These are phyloP conservation scores for Clathrus columnatus DNA, from an alignment of 768 basidiomycete genomes.

Conservation along the genomic window DNA sequence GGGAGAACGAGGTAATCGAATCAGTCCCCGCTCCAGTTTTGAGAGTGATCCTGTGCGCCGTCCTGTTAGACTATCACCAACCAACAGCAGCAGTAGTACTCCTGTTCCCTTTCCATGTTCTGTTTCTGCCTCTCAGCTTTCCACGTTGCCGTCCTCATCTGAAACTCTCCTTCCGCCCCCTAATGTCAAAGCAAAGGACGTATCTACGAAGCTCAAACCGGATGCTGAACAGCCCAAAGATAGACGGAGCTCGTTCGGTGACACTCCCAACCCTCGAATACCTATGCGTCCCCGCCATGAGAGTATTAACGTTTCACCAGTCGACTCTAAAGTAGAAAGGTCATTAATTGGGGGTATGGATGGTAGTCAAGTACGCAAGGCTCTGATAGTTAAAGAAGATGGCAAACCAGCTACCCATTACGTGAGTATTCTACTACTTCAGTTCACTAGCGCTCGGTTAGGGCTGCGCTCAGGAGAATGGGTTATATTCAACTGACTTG, in stretches of 20 bases:
- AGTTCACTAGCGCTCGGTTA: background rate
- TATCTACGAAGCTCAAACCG: conserved; percentile 13
- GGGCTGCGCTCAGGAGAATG: background rate
- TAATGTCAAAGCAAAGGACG: background rate
- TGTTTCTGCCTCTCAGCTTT: conserved; percentile 37
- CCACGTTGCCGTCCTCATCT: conserved; percentile 13
- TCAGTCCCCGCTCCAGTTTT: background rate
- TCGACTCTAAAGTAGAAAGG: conserved; percentile 45
- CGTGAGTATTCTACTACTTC: conserved; percentile 41
- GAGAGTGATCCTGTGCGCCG: conserved; percentile 13
- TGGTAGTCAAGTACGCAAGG: conserved; percentile 54
- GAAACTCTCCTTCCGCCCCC: background rate
- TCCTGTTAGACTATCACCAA: conserved; percentile 8
- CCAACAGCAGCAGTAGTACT: conserved; percentile 22
- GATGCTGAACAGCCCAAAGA: conserved; percentile 31
- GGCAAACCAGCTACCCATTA: conserved; percentile 74
- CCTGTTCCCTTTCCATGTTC: conserved; percentile 51
- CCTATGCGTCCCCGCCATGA: conserved; percentile 55
- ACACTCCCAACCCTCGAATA: conserved; percentile 48
- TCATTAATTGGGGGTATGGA: conserved; percentile 37
- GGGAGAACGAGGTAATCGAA: background rate
- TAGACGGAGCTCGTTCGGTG: conserved; percentile 42
- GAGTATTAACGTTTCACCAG: conserved; percentile 58
- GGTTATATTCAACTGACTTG: conserved; percentile 12
- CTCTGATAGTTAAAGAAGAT: conserved; percentile 70